phyloP scores from a whole-genome alignment of 2,329 filamentous ascomycete genomes.

The Talaromyces sp. region DNA sequence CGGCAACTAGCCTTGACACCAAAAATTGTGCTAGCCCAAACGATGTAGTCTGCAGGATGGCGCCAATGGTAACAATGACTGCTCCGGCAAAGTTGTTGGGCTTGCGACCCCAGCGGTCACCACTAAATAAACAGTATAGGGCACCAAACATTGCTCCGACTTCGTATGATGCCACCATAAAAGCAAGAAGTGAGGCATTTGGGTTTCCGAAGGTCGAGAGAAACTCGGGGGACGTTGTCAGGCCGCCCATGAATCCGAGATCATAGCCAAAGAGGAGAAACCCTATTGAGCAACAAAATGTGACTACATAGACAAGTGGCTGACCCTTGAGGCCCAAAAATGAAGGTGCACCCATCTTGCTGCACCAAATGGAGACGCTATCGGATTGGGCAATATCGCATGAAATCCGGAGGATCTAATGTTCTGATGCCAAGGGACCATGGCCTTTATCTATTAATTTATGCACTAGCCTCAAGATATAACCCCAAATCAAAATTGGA shows the following conservation, averaged over 20 bases:
- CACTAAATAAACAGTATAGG: slow-evolving; percentile 28
- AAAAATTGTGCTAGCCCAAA: slow-evolving; percentile 19
- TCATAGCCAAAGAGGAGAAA: slow-evolving; percentile 41
- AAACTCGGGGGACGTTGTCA: slow-evolving; percentile 12
- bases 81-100: slow-evolving; percentile 38
- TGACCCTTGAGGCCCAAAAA: slow-evolving; percentile 15
- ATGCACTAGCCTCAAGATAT: not conserved
- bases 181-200: slow-evolving; percentile 18
- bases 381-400: not conserved
- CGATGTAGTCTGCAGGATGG: slow-evolving; percentile 18
- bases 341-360: slow-evolving; percentile 3
- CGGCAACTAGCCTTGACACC: slow-evolving; percentile 20
- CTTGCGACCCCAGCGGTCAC: slow-evolving; percentile 38
- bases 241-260: slow-evolving; percentile 36
- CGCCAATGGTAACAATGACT: slow-evolving; percentile 19
- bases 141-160: slow-evolving; percentile 23
- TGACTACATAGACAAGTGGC: slow-evolving; percentile 19
- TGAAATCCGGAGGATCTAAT: not conserved
- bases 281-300: slow-evolving; percentile 27
- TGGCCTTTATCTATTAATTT: not conserved
- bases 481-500: not conserved
- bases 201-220: slow-evolving; percentile 17
- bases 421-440: not conserved
- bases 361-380: not conserved
- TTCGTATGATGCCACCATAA: slow-evolving; percentile 22